Evolutionary conservation across 148 eudicot species (phyloP).

Genomic region (Amaranthus palmeri): DNA sequence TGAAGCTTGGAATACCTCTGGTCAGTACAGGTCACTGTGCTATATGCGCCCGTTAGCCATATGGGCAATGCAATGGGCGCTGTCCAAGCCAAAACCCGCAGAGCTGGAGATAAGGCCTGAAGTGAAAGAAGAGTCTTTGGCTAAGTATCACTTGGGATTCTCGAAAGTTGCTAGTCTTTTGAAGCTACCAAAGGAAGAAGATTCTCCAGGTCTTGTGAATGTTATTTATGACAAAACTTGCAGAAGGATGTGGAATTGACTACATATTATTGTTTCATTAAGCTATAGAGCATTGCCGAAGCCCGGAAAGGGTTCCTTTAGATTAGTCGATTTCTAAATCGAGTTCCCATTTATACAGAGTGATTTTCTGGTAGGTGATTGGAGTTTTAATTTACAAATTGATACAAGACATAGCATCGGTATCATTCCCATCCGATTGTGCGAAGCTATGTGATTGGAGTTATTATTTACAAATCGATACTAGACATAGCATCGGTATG

Average conservation of each 20-base stretch:
- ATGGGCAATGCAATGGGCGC: constrained; percentile 54
- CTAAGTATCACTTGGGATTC: constrained; percentile 29
- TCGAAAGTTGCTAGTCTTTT: constrained; percentile 36
- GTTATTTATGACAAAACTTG: constrained; percentile 34
- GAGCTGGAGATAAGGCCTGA: constrained; percentile 23
- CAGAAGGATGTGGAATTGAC: constrained; percentile 30
- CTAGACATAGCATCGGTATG: too few species aligned
- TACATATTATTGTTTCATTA: background rate
- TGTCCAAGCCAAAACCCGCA: constrained; percentile 23
- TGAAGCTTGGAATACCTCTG: constrained; percentile 42
- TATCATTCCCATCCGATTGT: too few species aligned
- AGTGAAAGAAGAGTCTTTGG: constrained; percentile 27
- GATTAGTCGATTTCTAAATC: too few species aligned
- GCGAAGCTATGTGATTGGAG: too few species aligned
- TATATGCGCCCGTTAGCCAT: constrained; percentile 52
- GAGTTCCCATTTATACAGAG: too few species aligned
- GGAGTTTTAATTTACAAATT: too few species aligned
- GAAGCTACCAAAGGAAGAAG: constrained; percentile 32
- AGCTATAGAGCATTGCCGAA: too few species aligned
- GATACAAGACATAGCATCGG: too few species aligned
- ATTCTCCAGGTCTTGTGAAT: constrained; percentile 28
- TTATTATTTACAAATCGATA: too few species aligned
- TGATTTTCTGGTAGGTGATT: too few species aligned
- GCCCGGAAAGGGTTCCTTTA: too few species aligned
- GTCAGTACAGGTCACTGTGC: constrained; percentile 43